phyloP scores from a whole-genome alignment of 495 filamentous ascomycete genomes.

The Talaromyces proteolyticus region DNA sequence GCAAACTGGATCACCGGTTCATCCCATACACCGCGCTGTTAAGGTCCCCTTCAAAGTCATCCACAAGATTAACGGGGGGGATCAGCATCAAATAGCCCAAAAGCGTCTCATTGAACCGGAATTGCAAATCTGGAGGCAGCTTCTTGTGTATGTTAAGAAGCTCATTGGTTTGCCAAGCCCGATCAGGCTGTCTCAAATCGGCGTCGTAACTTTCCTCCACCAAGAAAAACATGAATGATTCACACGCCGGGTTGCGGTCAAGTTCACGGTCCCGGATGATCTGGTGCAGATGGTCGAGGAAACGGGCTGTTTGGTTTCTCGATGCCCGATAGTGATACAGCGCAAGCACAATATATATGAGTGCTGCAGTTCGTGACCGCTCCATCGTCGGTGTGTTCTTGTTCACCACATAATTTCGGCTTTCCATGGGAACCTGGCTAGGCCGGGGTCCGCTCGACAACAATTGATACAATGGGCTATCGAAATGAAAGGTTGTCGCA shows the following conservation, averaged over 20 bases:
- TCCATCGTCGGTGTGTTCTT: constrained; percentile 29
- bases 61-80: constrained; percentile 24
- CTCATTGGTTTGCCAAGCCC: constrained; percentile 33
- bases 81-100: constrained; percentile 31
- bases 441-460: constrained; percentile 40
- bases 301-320: constrained; percentile 25
- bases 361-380: constrained; percentile 28
- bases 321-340: constrained; percentile 34
- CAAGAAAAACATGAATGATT: constrained; percentile 38
- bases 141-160: constrained; percentile 29
- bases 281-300: constrained; percentile 21
- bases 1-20: too few relatives aligned
- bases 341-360: constrained; percentile 35
- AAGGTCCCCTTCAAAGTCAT: constrained; percentile 29
- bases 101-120: constrained; percentile 38
- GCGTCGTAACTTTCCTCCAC: constrained; percentile 31
- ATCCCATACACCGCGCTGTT: background rate
- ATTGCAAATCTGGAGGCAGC: constrained; percentile 34
- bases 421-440: constrained; percentile 30
- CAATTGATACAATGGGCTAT: constrained; percentile 32
- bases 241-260: constrained; percentile 32
- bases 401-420: constrained; percentile 34
- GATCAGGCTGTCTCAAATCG: constrained; percentile 32
- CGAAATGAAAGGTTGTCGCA: constrained; percentile 29
- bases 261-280: constrained; percentile 27